phyloP scores from a whole-genome alignment of 192 early-diverging fungal species.

The Diversispora eburnea region DNA sequence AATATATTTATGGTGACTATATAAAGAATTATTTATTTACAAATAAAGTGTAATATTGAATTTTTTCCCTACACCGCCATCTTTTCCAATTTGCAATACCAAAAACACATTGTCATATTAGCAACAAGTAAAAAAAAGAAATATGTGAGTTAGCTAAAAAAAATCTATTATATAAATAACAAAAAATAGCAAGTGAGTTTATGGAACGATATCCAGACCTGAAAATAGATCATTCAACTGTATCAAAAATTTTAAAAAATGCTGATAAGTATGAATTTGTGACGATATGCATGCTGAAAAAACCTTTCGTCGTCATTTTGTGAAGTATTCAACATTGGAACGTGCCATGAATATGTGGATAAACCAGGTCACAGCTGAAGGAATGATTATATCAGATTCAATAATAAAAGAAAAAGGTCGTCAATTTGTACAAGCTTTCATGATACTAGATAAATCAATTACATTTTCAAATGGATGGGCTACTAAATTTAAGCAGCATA shows the following conservation, averaged over 20 bases:
- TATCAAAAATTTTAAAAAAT: background rate
- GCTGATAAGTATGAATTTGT: background rate
- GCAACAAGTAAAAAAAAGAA: background rate
- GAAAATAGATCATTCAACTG: background rate
- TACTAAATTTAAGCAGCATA: background rate
- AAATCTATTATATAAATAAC: background rate
- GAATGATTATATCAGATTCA: background rate
- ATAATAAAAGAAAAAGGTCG: background rate
- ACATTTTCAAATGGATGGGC: constrained; percentile 6
- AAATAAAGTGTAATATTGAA: too few species aligned
- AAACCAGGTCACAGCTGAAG: background rate
- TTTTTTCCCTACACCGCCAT: too few species aligned
- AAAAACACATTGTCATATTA: background rate
- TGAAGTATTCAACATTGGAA: background rate
- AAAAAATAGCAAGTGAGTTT: background rate
- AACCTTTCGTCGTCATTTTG: background rate
- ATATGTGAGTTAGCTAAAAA: background rate
- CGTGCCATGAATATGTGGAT: background rate
- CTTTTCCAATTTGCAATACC: too few species aligned
- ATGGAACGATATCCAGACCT: background rate
- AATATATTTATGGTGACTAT: too few species aligned
- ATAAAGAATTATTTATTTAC: too few species aligned
- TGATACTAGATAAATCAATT: background rate
- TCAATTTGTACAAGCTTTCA: background rate
- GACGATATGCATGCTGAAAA: background rate